Base-by-base conservation (phyloP, 129 eudicot genomes). In the Centaurea solstitialis region DNA sequence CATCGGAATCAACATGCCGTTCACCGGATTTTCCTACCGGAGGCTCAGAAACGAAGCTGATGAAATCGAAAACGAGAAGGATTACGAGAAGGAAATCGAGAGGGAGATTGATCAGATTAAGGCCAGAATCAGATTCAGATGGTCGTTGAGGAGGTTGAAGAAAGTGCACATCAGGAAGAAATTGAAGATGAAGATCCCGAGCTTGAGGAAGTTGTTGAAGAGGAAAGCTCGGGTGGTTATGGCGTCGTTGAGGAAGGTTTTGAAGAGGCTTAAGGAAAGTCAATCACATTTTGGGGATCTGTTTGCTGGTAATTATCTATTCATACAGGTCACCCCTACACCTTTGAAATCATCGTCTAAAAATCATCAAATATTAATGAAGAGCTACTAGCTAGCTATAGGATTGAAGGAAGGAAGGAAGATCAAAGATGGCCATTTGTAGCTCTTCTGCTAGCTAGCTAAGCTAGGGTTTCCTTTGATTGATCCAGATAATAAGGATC, bases 241-340 rank as follows among this genome's bases (percentile, higher is more conserved):
- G 64, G 22, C 69, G 28, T 90, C 91, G 0, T 70, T 88, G 85
- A 47, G 39, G 10, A 94, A 85, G 81, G 83, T 94, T 9, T 17
- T 81, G 75, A 91, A 82, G 73, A 87, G 98, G 81, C 86, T 94
- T 65, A 94, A 88, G 81, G 94, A 94, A 13, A 87, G 97, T 78
- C 89, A 76, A 76, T 62, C 89, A 4, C 98, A 91, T 86, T 94
- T 91, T 62, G 97, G 97, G 11, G 97, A 94, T 81, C 85, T 91
- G 61, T 94, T 94, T 84, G 97, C 97, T 65, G 98, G 98, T 47
- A 94, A 91, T 67, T 94, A 94, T 82, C 62, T 94, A 69, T 88
- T 94, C 82, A 75, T 91, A 97, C 98, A 94, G 85, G 97, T 94
- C 62, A 83, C 80, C 72, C 98, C 98, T 41, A 82, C 91, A 28